phyloP scores from a whole-genome alignment of 768 basidiomycete genomes.

The Rossbeevera mucosa region DNA sequence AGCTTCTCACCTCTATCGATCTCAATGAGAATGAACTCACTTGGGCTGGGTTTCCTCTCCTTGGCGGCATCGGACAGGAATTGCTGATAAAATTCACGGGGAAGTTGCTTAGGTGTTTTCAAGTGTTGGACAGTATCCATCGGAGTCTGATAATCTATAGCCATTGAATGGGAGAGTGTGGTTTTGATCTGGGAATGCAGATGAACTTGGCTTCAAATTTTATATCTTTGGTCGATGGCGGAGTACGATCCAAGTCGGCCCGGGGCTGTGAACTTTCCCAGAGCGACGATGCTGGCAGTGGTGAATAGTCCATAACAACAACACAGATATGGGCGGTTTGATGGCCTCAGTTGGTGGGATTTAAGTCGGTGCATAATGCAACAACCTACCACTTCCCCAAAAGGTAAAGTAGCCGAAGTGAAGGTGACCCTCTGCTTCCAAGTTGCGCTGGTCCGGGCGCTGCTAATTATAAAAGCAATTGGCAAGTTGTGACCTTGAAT shows the following conservation, averaged over 20 bases:
- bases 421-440: background rate
- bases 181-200: background rate
- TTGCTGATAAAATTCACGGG: constrained; percentile 48
- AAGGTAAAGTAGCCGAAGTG: background rate
- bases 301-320: background rate
- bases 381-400: background rate
- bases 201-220: background rate
- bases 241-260: background rate
- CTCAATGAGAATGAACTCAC: constrained; percentile 33
- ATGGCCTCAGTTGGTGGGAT: background rate
- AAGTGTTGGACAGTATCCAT: background rate
- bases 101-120: constrained; percentile 29
- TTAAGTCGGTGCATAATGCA: background rate
- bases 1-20: background rate
- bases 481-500: background rate
- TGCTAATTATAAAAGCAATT: background rate
- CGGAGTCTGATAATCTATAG: background rate
- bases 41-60: constrained; percentile 58
- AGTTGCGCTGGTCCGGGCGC: background rate
- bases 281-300: background rate
- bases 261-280: background rate
- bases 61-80: constrained; percentile 65
- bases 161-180: constrained; percentile 5
- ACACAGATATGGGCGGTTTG: background rate
- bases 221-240: background rate